Base-by-base conservation (phyloP, 768 basidiomycete genomes). In the Piloderma croceum region DNA sequence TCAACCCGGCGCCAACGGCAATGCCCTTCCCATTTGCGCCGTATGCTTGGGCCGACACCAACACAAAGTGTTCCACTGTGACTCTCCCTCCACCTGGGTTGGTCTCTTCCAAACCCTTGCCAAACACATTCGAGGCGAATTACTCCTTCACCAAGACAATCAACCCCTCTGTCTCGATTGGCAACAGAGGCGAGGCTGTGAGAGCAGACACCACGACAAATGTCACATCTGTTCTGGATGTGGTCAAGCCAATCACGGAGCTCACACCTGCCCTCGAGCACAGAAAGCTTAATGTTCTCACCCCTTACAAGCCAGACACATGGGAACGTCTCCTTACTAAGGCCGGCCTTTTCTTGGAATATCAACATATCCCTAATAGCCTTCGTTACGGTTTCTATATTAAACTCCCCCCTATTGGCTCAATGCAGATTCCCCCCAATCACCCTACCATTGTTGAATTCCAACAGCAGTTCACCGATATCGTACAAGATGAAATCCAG, bases 171-270 rank as follows among this genome's bases (percentile, higher is more conserved):
- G n/a, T n/a, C n/a, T n/a, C n/a, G n/a, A n/a, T n/a, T n/a, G n/a
- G n/a, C n/a, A n/a, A n/a, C n/a, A 0, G 42, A 46, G 15, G 57
- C 60, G n/a, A 12, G 25, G 38, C 0, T 51, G 50, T 3, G 2
- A 15, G 15, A 15, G 18, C 2, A 27, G 35, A 6, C n/a, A 10
- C 1, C 50, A 51, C 13, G 12, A 22, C 7, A 3, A 12, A 6
- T 6, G 22, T 2, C 49, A 51, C 13, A 7, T 45, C 22, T 51
- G 47, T 20, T 48, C 49, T 5, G 41, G 49, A 7, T 51, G 43
- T 7, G 31, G 41, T 1, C 9, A 34, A 5, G 21, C 18, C 1
- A 20, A 10, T 1, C 49, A 51, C 15, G 37, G 43, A 6, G 43
- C 49, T 34, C 35, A 39, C 3, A 0, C 9, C 2, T 47, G 49